These are phyloP conservation scores for Cordyceps pruinosa DNA, from an alignment of 2,329 filamentous ascomycete genomes.

Conservation along the genomic window DNA sequence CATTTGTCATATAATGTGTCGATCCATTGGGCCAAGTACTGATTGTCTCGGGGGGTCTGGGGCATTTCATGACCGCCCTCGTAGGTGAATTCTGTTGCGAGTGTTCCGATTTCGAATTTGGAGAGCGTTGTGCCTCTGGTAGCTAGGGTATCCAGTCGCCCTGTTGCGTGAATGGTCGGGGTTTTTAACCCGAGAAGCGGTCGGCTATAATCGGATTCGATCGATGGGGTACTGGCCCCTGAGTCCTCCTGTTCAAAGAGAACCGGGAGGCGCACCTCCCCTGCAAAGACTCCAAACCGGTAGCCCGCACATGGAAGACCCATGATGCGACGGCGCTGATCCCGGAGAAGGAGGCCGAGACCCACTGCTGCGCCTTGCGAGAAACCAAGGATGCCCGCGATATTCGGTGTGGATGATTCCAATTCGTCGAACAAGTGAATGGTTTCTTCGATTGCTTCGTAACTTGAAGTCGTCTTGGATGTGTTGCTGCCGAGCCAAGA, in stretches of 20 bases:
- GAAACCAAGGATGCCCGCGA: not conserved
- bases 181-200: not conserved
- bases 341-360: not conserved
- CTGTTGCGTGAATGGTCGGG: not conserved
- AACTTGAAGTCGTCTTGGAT: not conserved
- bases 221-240: not conserved
- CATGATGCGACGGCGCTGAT: slow-evolving; percentile 5
- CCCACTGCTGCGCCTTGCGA: slow-evolving; percentile 5
- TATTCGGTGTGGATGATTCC: not conserved
- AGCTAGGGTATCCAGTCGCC: not conserved
- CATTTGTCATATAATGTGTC: not conserved
- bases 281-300: not conserved
- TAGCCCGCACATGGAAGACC: not conserved
- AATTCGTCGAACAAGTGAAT: not conserved
- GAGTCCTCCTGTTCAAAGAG: not conserved
- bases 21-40: not conserved
- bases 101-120: not conserved
- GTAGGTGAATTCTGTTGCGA: not conserved
- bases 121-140: not conserved
- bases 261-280: not conserved
- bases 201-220: not conserved
- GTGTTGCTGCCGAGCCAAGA: not conserved
- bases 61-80: slow-evolving; percentile 2
- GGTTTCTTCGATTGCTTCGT: not conserved
- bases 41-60: not conserved